Evolutionary conservation across 2,329 filamentous ascomycete genomes (phyloP), one percentile per base, ranked within the genome.

Genomic region (Hirsutella minnesotensis): DNA sequence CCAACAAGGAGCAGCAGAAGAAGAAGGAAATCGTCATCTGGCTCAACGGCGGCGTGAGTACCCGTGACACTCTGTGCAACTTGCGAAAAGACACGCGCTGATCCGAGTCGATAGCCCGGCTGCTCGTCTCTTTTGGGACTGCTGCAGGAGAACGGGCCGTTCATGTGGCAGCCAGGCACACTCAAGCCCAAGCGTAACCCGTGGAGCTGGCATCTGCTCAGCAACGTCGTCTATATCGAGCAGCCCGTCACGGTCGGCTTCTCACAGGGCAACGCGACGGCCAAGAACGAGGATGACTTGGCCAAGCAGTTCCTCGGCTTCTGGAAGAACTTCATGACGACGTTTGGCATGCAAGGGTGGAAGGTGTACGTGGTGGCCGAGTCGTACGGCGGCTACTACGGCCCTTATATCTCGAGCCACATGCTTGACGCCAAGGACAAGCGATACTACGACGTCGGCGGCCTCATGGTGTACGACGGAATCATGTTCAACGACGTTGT

Each of bases 111-210:
- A n/a, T 27, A 49, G 41, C 73, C 73, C n/a, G 73, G 72, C 20
- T 77, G 72, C 51, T 69, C 67, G 27, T 83, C 79, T 1, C 68
- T 86, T 7, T 72, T 79, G 49, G 83, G 82, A 8, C 66, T 89
- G 2, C 58, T 90, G 9, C 82, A 86, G 40, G 85, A 90, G 52
- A 89, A 87, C 51, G 84, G 86, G 0, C 81, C 84, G 0, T 82
- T 86, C 53, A 44, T 73, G 5, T 86, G 81, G 81, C 75, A 82
- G 55, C 69, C 76, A 12, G 86, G 86, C 29, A 89, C 82, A 1
- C 73, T 69, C 43, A 68, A 69, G 16, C 83, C 83, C 0, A 68
- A 78, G 0, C 63, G 67, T 37, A 88, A 88, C 55, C 70, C 74
- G 0, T 88, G 81, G 65, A 73, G 74, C n/a, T 89, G 83, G 83